Evolutionary conservation across 768 basidiomycete species (phyloP).

Genomic region (Arthromyces matolae): DNA sequence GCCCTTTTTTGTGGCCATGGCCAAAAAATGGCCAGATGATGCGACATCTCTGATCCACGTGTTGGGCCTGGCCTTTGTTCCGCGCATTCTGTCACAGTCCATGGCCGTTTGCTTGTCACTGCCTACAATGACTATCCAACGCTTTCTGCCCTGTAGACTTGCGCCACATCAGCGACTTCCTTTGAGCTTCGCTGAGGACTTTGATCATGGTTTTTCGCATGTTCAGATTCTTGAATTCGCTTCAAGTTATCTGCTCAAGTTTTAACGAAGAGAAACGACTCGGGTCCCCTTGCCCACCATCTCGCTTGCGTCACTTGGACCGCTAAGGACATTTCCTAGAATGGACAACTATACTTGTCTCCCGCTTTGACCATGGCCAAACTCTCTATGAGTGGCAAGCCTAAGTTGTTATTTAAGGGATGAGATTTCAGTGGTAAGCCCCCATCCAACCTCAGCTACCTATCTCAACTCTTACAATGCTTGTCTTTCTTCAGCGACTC

Average conservation of each 20-base stretch:
- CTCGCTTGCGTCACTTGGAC: background rate
- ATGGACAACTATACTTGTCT: background rate
- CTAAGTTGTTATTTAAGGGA: constrained; percentile 6
- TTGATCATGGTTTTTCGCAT: background rate
- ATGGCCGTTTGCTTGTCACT: too few species aligned
- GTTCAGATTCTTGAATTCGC: background rate
- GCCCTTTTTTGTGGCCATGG: too few species aligned
- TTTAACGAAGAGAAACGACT: constrained; percentile 10
- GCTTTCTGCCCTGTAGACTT: constrained; percentile 6
- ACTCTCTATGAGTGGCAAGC: constrained; percentile 4
- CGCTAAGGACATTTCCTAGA: constrained; percentile 2
- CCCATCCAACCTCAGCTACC: background rate
- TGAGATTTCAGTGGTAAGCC: constrained; percentile 1
- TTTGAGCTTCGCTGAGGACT: background rate
- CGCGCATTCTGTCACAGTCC: too few species aligned
- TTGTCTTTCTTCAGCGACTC: background rate
- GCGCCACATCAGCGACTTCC: constrained; percentile 5
- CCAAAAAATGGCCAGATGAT: too few species aligned
- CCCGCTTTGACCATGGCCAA: constrained; percentile 13
- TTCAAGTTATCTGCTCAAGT: constrained; percentile 1
- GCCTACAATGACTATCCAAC: constrained; percentile 1
- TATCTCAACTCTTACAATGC: background rate
- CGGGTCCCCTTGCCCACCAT: constrained; percentile 6
- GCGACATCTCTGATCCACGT: too few species aligned
- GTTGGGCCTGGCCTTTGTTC: too few species aligned